A percentile compares a stretch with the other conserved stretches of the same genome.
Conservation (phyloP, 768 basidiomycete genomes). For the Tephrocybe sp. region DNA sequence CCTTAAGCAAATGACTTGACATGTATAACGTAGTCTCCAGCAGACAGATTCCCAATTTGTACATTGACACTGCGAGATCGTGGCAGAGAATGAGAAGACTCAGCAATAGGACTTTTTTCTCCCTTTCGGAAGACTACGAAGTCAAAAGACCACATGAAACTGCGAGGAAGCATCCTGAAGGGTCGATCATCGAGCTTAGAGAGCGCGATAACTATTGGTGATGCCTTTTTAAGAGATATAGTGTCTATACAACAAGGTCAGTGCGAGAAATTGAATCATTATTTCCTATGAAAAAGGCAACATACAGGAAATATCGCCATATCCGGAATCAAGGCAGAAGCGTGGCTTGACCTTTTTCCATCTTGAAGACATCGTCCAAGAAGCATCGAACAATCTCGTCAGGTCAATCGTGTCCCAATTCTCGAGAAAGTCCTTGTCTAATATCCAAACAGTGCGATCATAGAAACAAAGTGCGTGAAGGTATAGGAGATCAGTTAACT, state of each 20-base stretch:
- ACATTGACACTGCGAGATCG: constrained; percentile 32
- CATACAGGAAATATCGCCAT: constrained; percentile 47
- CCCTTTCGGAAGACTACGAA: constrained; percentile 46
- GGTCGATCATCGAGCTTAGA: constrained; percentile 44
- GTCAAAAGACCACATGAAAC: constrained; percentile 39
- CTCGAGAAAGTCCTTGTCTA: constrained; percentile 34
- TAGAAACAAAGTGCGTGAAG: too few relatives aligned
- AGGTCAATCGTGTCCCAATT: constrained; percentile 37
- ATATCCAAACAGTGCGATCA: neutral
- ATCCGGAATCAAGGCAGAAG: constrained; percentile 31
- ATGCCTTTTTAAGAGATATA: constrained; percentile 33
- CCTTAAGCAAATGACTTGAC: constrained; percentile 19
- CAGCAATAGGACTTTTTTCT: constrained; percentile 28
- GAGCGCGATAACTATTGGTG: constrained; percentile 43
- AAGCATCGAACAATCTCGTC: constrained; percentile 33
- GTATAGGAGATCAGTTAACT: constrained; percentile 7
- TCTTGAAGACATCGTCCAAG: constrained; percentile 37
- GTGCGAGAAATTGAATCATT: too few relatives aligned
- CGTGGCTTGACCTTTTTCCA: constrained; percentile 25
- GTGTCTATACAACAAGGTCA: constrained; percentile 30
- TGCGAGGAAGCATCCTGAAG: constrained; percentile 37
- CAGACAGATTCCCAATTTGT: constrained; percentile 32
- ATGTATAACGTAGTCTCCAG: constrained; percentile 41
- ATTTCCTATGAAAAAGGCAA: neutral
- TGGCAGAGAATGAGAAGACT: constrained; percentile 27